Conservation (phyloP, 148 eudicot species). For the Silene conica region DNA sequence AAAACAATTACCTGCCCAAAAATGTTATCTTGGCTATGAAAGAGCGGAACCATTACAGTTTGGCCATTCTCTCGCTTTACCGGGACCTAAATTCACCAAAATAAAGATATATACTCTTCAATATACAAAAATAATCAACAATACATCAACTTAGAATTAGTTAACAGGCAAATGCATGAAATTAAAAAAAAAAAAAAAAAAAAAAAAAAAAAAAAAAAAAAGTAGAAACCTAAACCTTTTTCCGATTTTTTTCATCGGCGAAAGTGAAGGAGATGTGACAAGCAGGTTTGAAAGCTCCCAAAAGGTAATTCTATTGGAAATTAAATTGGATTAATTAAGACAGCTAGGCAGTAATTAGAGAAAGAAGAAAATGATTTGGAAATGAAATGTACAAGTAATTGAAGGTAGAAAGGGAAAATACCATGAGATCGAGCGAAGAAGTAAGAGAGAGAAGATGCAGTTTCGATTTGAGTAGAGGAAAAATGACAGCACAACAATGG, state of each 20-base stretch:
- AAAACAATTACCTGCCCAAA: slow-evolving; percentile 64
- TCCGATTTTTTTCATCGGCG: slow-evolving; percentile 80
- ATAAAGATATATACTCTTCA: background rate
- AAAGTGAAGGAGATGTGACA: slow-evolving; percentile 73
- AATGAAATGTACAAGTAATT: background rate
- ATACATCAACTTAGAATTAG: no score
- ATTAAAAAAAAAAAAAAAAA: no score
- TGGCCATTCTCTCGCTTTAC: slow-evolving; percentile 92
- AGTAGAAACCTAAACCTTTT: slow-evolving; percentile 64
- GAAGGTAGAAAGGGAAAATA: background rate
- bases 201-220: no score
- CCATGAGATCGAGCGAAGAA: slow-evolving; percentile 8
- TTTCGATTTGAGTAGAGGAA: background rate
- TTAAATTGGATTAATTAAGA: background rate
- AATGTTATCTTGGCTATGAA: slow-evolving; percentile 88
- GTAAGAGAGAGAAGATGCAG: no score
- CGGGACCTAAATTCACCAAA: slow-evolving; percentile 34
- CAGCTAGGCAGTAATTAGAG: slow-evolving; percentile 10
- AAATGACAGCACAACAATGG: background rate
- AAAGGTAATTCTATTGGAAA: slow-evolving; percentile 85
- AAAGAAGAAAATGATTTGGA: background rate
- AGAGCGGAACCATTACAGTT: slow-evolving; percentile 68
- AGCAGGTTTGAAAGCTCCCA: slow-evolving; percentile 95
- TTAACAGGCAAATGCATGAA: background rate
- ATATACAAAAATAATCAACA: background rate